phyloP scores from a whole-genome alignment of 2,329 filamentous ascomycete genomes.

The Colletotrichum acutatum region DNA sequence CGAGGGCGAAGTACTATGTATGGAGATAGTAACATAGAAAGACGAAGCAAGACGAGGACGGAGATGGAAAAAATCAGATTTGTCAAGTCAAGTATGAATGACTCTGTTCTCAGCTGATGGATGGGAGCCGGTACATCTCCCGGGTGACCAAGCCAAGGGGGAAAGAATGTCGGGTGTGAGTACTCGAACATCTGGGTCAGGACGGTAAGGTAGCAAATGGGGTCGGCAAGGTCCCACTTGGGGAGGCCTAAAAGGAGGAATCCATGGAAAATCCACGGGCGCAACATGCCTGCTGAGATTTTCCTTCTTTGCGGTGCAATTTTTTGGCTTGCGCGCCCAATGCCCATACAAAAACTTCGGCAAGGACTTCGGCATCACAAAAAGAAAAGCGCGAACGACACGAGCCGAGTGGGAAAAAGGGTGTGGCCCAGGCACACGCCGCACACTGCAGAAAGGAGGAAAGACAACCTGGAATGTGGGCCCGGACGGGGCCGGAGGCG shows the following conservation, averaged over 20 bases:
- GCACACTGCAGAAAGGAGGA: neutral
- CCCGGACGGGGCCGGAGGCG: conserved; percentile 23
- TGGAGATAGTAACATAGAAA: neutral
- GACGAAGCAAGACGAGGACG: conserved; percentile 8
- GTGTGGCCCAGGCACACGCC: neutral
- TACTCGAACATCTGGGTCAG: neutral
- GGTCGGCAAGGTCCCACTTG: conserved; percentile 28
- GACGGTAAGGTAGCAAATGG: neutral
- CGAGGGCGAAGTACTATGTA: neutral
- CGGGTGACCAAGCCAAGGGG: conserved; percentile 28
- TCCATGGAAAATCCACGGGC: neutral
- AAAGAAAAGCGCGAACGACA: conserved; percentile 6
- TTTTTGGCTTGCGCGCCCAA: no score
- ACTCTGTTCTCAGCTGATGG: conserved; percentile 31
- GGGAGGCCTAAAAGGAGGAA: neutral
- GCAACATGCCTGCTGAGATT: neutral
- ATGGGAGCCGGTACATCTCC: conserved; percentile 21
- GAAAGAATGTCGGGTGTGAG: conserved; percentile 9
- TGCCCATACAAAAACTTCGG: conserved; percentile 4
- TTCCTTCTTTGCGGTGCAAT: neutral
- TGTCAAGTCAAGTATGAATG: conserved; percentile 21
- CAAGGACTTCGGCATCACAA: conserved; percentile 25
- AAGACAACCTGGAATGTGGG: neutral
- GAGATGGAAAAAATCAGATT: conserved; percentile 8
- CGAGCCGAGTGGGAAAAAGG: conserved; percentile 9